phyloP scores from a whole-genome alignment of 1,284 basidiomycete species.

The Cryptococcus sp. region DNA sequence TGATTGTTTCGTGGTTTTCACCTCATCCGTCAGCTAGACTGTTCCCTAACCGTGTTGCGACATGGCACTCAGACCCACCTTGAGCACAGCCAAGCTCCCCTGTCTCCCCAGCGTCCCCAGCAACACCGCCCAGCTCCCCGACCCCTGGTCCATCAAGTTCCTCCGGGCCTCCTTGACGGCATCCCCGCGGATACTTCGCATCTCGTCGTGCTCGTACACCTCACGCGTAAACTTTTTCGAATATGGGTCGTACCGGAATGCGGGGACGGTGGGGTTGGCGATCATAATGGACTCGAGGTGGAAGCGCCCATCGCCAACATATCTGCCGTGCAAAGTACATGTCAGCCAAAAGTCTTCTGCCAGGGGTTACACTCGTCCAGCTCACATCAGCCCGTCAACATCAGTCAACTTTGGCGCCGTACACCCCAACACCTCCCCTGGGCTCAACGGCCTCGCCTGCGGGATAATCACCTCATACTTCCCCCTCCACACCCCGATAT shows the following conservation, averaged over 20 bases:
- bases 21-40: neutral
- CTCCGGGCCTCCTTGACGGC: conserved; percentile 71
- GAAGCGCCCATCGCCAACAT: conserved; percentile 96
- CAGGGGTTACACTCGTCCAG: conserved; percentile 12
- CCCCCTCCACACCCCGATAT: conserved; percentile 50
- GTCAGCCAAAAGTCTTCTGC: no score
- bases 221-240: conserved; percentile 95
- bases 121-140: conserved; percentile 78
- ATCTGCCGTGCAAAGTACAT: conserved; percentile 58
- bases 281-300: conserved; percentile 99
- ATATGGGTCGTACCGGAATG: conserved; percentile 98
- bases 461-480: conserved; percentile 79
- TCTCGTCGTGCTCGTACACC: conserved; percentile 83
- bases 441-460: conserved; percentile 86
- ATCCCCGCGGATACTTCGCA: conserved; percentile 70
- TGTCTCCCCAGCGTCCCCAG: conserved; percentile 94
- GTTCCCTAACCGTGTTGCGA: no score
- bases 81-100: conserved; percentile 83
- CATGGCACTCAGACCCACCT: conserved; percentile 53
- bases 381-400: conserved; percentile 82
- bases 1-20: no score
- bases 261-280: conserved; percentile 90
- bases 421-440: conserved; percentile 95
- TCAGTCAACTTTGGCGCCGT: conserved; percentile 78
- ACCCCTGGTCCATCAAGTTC: conserved; percentile 55